Percentiles rank a stretch among this genome's conserved stretches.
These are phyloP conservation scores for Chaetomium sp. DNA, from an alignment of 2,329 filamentous ascomycete species.

Conservation along the genomic window DNA sequence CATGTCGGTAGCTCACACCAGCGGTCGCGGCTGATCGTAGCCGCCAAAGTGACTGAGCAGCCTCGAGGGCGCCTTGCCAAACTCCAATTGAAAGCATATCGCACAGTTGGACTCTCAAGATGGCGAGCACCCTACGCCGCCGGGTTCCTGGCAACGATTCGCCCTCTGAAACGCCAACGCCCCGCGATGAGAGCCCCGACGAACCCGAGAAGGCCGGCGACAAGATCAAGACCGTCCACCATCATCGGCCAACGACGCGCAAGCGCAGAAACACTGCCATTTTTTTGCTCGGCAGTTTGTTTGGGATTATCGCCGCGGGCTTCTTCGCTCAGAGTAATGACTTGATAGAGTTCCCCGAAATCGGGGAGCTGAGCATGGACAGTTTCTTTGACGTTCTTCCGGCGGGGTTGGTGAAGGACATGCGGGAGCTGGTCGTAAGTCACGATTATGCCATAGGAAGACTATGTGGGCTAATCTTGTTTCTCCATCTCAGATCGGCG, in stretches of 20 bases:
- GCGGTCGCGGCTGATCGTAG: slow-evolving; percentile 6
- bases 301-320: slow-evolving; percentile 83
- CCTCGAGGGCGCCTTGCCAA: background rate
- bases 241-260: slow-evolving; percentile 52
- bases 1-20: background rate
- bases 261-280: slow-evolving; percentile 81
- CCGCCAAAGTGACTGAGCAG: background rate
- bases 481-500: slow-evolving; percentile 64
- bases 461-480: slow-evolving; percentile 13
- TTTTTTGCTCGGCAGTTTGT: slow-evolving; percentile 85
- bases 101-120: slow-evolving; percentile 17
- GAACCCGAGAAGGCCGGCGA: slow-evolving; percentile 35
- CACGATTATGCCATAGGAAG: slow-evolving; percentile 4
- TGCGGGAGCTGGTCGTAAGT: slow-evolving; percentile 76
- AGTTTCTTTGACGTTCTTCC: slow-evolving; percentile 85
- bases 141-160: slow-evolving; percentile 34
- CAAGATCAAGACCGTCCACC: slow-evolving; percentile 46
- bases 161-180: slow-evolving; percentile 38
- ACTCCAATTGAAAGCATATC: background rate
- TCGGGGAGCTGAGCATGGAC: slow-evolving; percentile 78
- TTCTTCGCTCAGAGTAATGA: slow-evolving; percentile 91
- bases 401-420: slow-evolving; percentile 80
- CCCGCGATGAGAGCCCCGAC: slow-evolving; percentile 42
- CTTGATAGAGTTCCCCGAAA: slow-evolving; percentile 75
- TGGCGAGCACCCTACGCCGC: slow-evolving; percentile 38